Percentiles rank a stretch among this genome's conserved stretches.
phyloP scores from a whole-genome alignment of 1,284 basidiomycete species.

The Trichosporon sp. region DNA sequence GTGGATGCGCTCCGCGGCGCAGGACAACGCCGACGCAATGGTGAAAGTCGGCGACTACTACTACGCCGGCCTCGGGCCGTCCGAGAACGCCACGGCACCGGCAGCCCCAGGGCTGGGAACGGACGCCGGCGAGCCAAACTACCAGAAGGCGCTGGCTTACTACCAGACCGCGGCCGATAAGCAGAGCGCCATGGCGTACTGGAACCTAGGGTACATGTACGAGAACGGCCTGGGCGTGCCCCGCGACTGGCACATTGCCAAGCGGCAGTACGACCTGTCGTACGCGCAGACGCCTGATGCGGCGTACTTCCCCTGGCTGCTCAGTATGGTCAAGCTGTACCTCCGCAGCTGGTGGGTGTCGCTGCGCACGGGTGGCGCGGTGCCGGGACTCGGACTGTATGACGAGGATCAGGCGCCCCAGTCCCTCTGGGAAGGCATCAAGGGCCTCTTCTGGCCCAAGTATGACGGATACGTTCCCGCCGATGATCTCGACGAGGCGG shows the following conservation, averaged over 20 bases:
- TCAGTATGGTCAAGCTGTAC: slow-evolving; percentile 80
- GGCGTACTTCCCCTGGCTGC: slow-evolving; percentile 76
- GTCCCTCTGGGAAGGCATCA: slow-evolving; percentile 31
- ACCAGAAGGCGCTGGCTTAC: slow-evolving; percentile 83
- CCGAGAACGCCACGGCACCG: slow-evolving; percentile 8
- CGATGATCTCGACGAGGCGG: slow-evolving; percentile 15
- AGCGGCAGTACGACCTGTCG: slow-evolving; percentile 89
- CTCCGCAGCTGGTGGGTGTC: slow-evolving; percentile 47
- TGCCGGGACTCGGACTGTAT: slow-evolving; percentile 39
- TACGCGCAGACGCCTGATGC: slow-evolving; percentile 65
- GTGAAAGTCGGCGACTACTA: slow-evolving; percentile 97
- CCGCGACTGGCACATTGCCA: slow-evolving; percentile 92
- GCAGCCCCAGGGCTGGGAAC: slow-evolving; percentile 28
- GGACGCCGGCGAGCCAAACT: slow-evolving; percentile 50
- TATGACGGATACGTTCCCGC: slow-evolving; percentile 12
- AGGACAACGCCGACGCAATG: slow-evolving; percentile 88
- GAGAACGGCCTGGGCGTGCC: slow-evolving; percentile 90
- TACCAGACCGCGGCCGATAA: slow-evolving; percentile 88
- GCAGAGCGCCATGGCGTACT: slow-evolving; percentile 87
- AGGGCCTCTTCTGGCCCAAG: slow-evolving; percentile 25
- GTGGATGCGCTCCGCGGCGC: slow-evolving; percentile 89
- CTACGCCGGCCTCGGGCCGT: slow-evolving; percentile 41
- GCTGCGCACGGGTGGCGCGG: slow-evolving; percentile 33
- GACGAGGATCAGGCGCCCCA: slow-evolving; percentile 22
- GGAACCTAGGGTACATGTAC: slow-evolving; percentile 99